Conservation (phyloP, 331 rosid genomes). For the Rosa hybrid region DNA sequence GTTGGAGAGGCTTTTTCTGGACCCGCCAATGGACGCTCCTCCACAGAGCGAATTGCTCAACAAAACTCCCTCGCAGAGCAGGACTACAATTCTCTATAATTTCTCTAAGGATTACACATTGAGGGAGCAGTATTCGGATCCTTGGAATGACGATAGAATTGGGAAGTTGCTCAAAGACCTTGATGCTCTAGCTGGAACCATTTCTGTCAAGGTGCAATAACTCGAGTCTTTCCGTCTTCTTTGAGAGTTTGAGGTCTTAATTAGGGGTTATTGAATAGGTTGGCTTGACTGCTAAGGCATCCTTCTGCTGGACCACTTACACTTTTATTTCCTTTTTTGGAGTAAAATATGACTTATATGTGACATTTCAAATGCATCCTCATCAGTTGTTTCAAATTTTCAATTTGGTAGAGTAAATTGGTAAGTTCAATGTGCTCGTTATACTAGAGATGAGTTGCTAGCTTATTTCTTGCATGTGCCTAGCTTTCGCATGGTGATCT, state of each 20-base stretch:
- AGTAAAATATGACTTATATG: no score
- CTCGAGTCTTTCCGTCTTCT: neutral
- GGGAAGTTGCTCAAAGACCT: slow-evolving; percentile 87
- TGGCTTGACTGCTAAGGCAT: neutral
- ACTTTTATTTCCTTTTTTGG: no score
- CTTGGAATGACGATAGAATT: slow-evolving; percentile 79
- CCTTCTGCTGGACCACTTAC: no score
- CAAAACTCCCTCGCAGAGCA: slow-evolving; percentile 70
- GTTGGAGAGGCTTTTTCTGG: slow-evolving; percentile 56
- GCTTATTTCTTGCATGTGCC: slow-evolving; percentile 16
- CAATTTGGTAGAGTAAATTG: neutral
- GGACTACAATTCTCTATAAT: slow-evolving; percentile 60
- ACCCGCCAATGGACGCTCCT: slow-evolving; percentile 71
- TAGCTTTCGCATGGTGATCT: slow-evolving; percentile 17
- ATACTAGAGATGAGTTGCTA: slow-evolving; percentile 11
- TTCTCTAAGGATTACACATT: slow-evolving; percentile 66
- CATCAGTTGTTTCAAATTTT: neutral
- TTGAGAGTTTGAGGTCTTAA: no score
- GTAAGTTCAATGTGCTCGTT: no score
- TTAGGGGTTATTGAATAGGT: neutral
- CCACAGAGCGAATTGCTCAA: slow-evolving; percentile 70
- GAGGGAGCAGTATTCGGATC: slow-evolving; percentile 82
- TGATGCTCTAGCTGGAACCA: slow-evolving; percentile 86
- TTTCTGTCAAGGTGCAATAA: slow-evolving; percentile 63
- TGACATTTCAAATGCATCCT: no score